Base-by-base conservation (phyloP, 164 flowering plant species). In the Chloranthus sessilifolius region DNA sequence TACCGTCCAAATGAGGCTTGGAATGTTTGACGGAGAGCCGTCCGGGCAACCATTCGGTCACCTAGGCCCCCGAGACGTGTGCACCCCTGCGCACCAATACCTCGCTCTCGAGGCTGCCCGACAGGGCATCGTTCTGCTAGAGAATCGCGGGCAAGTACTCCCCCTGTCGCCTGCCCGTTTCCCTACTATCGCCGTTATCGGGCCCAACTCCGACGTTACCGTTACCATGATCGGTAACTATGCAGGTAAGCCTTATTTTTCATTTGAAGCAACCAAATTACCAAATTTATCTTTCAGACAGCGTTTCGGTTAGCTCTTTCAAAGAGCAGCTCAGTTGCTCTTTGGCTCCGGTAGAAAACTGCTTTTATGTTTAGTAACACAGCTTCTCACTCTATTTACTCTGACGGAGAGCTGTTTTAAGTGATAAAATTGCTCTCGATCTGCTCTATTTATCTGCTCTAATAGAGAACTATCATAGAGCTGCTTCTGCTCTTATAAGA, bases 181-280 rank as follows among this genome's bases (percentile, higher is more conserved):
- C 65, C 76, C 69, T 1, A 72, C 83, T 0, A 55, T 88, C n/a
- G 89, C 95, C 5, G 91, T 88, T 15, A 74, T 88, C 24, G 96
- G 96, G 17, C 95, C 96, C 10, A 85, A 88, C 35, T 70, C 96
- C 0, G 73, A 85, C 37, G 95, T 58, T 31, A 85, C 88, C 0
- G 72, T 54, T 5, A 83, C 91, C n/a, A 88, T 88, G 96, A 85
- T 85, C 4, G 95, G 96, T 0, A 88, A 85, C 58, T 85, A 85
- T 17, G 83, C 87, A 0, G 87, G 85, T 77, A 50, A 47, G 62
- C 19, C 36, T 17, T 19, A 38, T 4, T 38, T 34, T 50, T 22
- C n/a, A n/a, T n/a, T n/a, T n/a, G n/a, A n/a, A n/a, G 26, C 26
- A n/a, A 43, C 12, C 4, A 19, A 8, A 26, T 43, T 3, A 5